Evolutionary conservation across 148 eudicot genomes (phyloP), one percentile per base, ranked within the genome.

Genomic region (Vaccinium macrocarpon): DNA sequence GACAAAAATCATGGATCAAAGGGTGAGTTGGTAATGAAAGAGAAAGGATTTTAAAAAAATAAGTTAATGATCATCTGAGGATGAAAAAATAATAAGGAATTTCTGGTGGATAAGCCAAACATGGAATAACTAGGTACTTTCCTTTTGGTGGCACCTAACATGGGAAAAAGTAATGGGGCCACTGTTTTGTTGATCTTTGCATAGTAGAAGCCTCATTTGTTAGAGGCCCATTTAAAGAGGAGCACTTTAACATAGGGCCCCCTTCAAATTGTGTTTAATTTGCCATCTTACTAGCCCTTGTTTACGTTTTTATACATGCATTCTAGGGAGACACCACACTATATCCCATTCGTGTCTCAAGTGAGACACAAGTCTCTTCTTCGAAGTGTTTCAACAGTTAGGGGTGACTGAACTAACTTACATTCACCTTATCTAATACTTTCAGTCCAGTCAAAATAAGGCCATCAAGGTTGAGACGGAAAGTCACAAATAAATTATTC

Each of bases 1-100:
- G 81, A 68, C 87, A 81, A 81, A 81, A 85, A 68, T 85, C 84
- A 75, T 81, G 76, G 53, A 74, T 85, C 82, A 7, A 51, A 50
- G 75, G 80, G 81, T 61, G 49, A 52, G 71, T 64, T 81, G 19
- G 42, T 61, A 27, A 18, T 73, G 77, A 73, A 42, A 35, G 77
- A 38, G 14, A 38, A 8, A 32, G 8, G 8, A 27, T 32, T 72
- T 38, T 6, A 18, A 72, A 38, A 35, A 19, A 72, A 72, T 38
- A 72, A 11, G 23, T 16, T 6, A 38, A 16, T 35, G 76, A 38
- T 18, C 76, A 6, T 18, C 19, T 1, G 25, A 27, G 72, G 72
- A 71, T 71, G 19, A 5, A 29, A 7, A 5, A 35, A 71, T 70
- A 27, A 14, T 3, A 68, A 68, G 25, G 16, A 1, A 27, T 23